Conservation (phyloP, 2,329 filamentous ascomycete genomes). For the Pseudogymnoascus sp. region DNA sequence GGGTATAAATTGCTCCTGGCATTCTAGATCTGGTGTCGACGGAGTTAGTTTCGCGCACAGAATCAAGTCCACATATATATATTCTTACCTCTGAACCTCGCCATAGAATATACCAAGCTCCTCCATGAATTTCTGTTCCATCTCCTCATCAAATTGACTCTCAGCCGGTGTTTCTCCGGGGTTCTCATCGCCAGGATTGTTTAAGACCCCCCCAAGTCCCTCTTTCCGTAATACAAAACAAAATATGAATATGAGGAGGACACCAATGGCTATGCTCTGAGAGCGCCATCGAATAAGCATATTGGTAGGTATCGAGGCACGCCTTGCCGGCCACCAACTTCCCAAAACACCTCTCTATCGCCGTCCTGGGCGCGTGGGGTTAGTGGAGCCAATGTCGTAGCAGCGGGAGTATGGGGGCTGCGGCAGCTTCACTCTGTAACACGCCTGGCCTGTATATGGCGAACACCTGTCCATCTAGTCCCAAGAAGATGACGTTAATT, state of each 20-base stretch:
- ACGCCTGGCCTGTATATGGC: neutral
- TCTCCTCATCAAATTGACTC: neutral
- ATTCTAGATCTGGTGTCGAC: constrained; percentile 33
- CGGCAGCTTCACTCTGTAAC: neutral
- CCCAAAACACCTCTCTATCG: neutral
- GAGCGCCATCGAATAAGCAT: constrained; percentile 1
- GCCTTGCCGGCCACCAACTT: neutral
- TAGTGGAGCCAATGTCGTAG: neutral
- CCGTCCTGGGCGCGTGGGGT: neutral
- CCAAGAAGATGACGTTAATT: neutral
- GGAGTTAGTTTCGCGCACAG: constrained; percentile 12
- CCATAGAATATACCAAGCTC: constrained; percentile 29
- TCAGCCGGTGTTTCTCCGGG: neutral
- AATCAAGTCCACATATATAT: constrained; percentile 18
- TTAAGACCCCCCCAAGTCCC: neutral
- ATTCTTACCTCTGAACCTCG: constrained; percentile 30
- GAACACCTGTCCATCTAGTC: neutral
- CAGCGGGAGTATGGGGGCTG: neutral
- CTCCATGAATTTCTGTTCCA: constrained; percentile 27
- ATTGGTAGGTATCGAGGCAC: neutral
- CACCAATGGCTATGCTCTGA: neutral
- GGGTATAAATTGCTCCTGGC: constrained; percentile 48
- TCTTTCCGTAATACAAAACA: neutral
- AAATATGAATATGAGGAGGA: neutral
- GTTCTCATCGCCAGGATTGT: neutral